These are phyloP conservation scores for Acacia melanoxylon DNA, from an alignment of 306 rosid species.

Conservation along the genomic window DNA sequence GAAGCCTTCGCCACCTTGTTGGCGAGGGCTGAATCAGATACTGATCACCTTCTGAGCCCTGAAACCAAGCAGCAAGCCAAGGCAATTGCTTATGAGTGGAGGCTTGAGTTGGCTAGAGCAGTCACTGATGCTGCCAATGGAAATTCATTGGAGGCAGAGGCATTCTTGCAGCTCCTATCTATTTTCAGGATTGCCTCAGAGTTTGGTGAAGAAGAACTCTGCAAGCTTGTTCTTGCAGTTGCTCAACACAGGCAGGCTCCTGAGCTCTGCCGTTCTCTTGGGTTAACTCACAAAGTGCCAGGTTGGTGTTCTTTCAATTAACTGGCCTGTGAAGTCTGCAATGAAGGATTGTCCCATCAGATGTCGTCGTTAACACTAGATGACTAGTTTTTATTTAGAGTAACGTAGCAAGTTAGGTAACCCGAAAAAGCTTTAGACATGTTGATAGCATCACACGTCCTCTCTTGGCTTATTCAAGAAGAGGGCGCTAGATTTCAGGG, in stretches of 20 bases:
- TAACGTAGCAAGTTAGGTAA: slow-evolving; percentile 13
- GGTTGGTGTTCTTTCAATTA: slow-evolving; percentile 81
- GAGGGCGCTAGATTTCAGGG: too few species aligned
- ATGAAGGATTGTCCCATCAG: slow-evolving; percentile 50
- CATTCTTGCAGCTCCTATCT: slow-evolving; percentile 80
- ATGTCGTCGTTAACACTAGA: slow-evolving; percentile 41
- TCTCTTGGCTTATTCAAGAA: too few species aligned
- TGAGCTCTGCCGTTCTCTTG: slow-evolving; percentile 91
- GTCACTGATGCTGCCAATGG: slow-evolving; percentile 86
- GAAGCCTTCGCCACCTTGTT: slow-evolving; percentile 69
- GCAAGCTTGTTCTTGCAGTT: slow-evolving; percentile 84
- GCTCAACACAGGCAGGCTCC: slow-evolving; percentile 78
- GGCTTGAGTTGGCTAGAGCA: slow-evolving; percentile 68
- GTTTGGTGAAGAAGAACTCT: slow-evolving; percentile 88
- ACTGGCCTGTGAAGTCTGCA: slow-evolving; percentile 69
- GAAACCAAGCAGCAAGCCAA: slow-evolving; percentile 90
- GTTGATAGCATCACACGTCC: too few species aligned
- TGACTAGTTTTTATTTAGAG: slow-evolving; percentile 40
- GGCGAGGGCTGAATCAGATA: slow-evolving; percentile 76
- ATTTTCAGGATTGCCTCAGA: slow-evolving; percentile 81
- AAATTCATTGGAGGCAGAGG: slow-evolving; percentile 85
- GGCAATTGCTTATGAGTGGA: slow-evolving; percentile 91
- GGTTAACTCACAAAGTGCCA: slow-evolving; percentile 83
- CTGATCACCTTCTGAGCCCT: slow-evolving; percentile 72
- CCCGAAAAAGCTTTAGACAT: slow-evolving; percentile 27